Evolutionary conservation across 2,329 filamentous ascomycete species (phyloP), one percentile per base, ranked within the genome.

Genomic region (Amauroascus verrucosus): DNA sequence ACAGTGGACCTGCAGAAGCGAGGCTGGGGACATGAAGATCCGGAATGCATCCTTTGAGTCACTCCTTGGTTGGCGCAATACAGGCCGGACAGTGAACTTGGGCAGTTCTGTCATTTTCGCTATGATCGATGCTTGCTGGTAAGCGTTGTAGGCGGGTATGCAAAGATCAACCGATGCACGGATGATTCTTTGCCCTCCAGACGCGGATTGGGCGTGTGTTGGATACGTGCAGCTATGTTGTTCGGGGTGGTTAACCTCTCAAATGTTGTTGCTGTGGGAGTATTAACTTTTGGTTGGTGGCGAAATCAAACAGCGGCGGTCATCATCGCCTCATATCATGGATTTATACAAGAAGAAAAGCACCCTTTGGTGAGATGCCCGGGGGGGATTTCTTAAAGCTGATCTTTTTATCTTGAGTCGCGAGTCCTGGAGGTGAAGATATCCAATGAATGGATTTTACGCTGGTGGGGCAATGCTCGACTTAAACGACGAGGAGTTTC

Each of bases 31-130:
- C 8, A 83, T 65, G 59, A 79, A 76, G 35, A 83, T 69, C n/a
- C 79, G 73, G 61, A 83, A 82, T 2, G 77, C 75, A 61, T 79
- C 78, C 61, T 77, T 78, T 24, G 78, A 66, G 20, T 76, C 72
- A 57, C 69, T 69, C 58, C 68, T 67, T 3, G 69, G 65, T 44
- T 73, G 71, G 50, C 73, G 74, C 48, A 75, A 71, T 57, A 77
- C 64, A n/a, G 78, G 77, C 51, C 79, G 76, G 56, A 80, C 72
- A 13, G 75, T 77, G 59, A 80, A 81, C 55, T 64, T 64, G 53
- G 68, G 66, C 47, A 59, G 48, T 14, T 70, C 69, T 6, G 68
- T 60, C 70, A 72, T 72, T 24, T 55, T 57, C 53, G 47, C 9
- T 18, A 38, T 3, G 11, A 32, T 32, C 24, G 13, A 35, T 9